Conservation (phyloP, 2,329 filamentous ascomycete genomes). For the Mycosphaerelloides madeirae region DNA sequence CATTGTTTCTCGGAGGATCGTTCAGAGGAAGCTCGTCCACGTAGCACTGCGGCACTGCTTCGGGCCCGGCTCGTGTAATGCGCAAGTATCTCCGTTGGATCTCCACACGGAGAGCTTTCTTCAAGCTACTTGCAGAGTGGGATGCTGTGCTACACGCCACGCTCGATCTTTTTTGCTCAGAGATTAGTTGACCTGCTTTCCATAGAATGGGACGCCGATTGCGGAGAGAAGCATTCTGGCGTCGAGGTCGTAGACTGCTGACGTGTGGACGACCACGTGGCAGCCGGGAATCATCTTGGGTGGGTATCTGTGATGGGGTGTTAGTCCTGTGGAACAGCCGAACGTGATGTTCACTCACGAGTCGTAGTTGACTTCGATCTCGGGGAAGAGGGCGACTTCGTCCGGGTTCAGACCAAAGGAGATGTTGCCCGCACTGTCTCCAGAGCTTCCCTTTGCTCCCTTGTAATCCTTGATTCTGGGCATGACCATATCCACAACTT, state of each 20-base stretch:
- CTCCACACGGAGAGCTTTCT: too few relatives aligned
- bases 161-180: too few relatives aligned
- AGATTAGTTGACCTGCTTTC: conserved; percentile 58
- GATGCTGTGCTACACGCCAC: too few relatives aligned
- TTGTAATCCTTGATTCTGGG: conserved; percentile 96
- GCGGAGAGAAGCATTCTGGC: conserved; percentile 69
- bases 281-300: conserved; percentile 78
- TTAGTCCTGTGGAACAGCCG: conserved; percentile 9
- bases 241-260: conserved; percentile 78
- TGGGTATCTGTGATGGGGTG: conserved; percentile 50
- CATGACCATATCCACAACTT: conserved; percentile 82
- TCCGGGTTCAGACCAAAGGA: conserved; percentile 72
- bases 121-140: too few relatives aligned
- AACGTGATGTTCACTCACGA: conserved; percentile 55
- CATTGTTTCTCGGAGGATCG: too few relatives aligned
- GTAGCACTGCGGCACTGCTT: too few relatives aligned
- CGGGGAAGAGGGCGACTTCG: conserved; percentile 79
- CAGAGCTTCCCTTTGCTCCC: conserved; percentile 69
- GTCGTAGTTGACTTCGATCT: conserved; percentile 92
- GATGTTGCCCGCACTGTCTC: conserved; percentile 85
- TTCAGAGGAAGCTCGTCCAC: too few relatives aligned
- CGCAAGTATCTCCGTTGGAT: too few relatives aligned
- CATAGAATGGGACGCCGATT: conserved; percentile 76
- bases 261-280: conserved; percentile 78
- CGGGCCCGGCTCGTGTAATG: too few relatives aligned